phyloP scores from a whole-genome alignment of 2,329 filamentous ascomycete genomes.

The Calonectria multiphialidica region DNA sequence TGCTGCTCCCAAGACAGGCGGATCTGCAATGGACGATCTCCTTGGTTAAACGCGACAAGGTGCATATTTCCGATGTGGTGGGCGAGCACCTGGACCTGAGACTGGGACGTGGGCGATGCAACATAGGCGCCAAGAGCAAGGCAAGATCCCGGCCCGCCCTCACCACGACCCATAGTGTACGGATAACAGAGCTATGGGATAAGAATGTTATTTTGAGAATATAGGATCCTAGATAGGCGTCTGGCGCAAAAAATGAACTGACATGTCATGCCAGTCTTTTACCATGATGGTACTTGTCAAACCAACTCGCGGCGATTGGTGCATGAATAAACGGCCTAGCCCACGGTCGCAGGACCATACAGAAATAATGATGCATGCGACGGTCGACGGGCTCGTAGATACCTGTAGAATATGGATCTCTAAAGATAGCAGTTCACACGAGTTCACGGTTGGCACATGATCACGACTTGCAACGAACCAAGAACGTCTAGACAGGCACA shows the following conservation, averaged over 20 bases:
- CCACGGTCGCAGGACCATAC: not conserved
- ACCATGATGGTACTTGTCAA: not conserved
- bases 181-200: conserved; percentile 38
- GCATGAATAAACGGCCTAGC: not conserved
- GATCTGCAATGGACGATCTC: conserved; percentile 60
- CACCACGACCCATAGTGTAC: conserved; percentile 32
- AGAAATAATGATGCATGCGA: not conserved
- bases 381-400: not conserved
- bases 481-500: not conserved
- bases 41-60: conserved; percentile 53
- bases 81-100: conserved; percentile 32
- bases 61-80: conserved; percentile 18
- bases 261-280: conserved; percentile 41
- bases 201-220: conserved; percentile 48
- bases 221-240: conserved; percentile 57
- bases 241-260: conserved; percentile 55
- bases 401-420: not conserved
- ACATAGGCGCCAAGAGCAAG: conserved; percentile 2
- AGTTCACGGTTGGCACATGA: not conserved
- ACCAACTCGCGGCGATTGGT: not conserved
- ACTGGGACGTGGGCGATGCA: conserved; percentile 12
- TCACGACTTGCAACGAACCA: not conserved
- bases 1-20: conserved; percentile 46
- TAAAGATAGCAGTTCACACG: conserved; percentile 11
- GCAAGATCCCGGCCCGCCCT: conserved; percentile 8